Conservation (phyloP, 495 filamentous ascomycete species). For the Staphylotrichum tortipilum region DNA sequence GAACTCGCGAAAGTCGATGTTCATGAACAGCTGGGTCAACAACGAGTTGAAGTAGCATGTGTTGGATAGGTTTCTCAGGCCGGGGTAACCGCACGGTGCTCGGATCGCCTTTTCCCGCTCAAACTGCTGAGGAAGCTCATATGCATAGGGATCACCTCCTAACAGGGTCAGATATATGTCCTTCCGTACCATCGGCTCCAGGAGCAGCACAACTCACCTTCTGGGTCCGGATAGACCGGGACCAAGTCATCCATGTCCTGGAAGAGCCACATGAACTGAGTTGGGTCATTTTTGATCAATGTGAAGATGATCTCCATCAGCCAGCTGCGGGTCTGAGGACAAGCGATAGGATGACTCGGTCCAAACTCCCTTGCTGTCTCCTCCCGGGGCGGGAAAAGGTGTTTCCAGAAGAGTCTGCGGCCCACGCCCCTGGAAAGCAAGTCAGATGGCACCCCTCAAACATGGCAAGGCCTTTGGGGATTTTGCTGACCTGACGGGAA, state of each 20-base stretch:
- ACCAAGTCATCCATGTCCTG: constrained; percentile 44
- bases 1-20: constrained; percentile 76
- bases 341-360: constrained; percentile 35
- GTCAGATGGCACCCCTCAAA: too few relatives aligned
- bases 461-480: too few relatives aligned
- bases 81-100: constrained; percentile 68
- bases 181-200: not conserved
- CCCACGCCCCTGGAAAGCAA: constrained; percentile 38
- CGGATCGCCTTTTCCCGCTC: constrained; percentile 62
- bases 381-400: constrained; percentile 58
- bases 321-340: constrained; percentile 49
- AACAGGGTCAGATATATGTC: constrained; percentile 3
- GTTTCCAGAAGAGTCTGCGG: constrained; percentile 53
- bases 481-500: constrained; percentile 4
- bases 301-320: constrained; percentile 55
- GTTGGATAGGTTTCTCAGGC: constrained; percentile 82
- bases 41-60: constrained; percentile 98
- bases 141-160: constrained; percentile 35
- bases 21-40: constrained; percentile 96
- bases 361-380: constrained; percentile 21
- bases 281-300: constrained; percentile 47
- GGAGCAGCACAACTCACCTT: constrained; percentile 21
- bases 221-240: constrained; percentile 24
- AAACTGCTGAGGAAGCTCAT: constrained; percentile 49
- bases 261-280: constrained; percentile 43